Evolutionary conservation across 768 basidiomycete genomes (phyloP).

Genomic region (Tulasnella calospora): DNA sequence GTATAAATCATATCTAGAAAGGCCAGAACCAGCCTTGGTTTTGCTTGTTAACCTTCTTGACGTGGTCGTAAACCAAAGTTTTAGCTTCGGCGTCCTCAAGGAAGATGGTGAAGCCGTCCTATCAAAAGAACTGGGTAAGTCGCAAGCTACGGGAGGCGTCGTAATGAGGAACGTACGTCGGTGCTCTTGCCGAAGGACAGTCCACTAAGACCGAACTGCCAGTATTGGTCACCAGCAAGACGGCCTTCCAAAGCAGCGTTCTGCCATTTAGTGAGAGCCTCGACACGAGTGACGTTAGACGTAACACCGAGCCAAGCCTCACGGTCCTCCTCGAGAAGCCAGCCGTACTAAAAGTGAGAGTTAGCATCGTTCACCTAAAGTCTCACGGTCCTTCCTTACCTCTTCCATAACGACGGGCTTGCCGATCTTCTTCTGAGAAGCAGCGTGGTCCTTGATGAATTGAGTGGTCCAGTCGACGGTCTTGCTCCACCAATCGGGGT

Average conservation of each 20-base stretch:
- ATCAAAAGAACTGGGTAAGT: background rate
- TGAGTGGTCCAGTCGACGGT: conserved; percentile 28
- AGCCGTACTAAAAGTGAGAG: conserved; percentile 24
- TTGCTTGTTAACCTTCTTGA: conserved; percentile 22
- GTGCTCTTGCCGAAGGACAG: conserved; percentile 29
- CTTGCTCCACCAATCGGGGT: conserved; percentile 30
- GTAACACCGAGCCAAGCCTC: conserved; percentile 18
- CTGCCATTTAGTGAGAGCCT: conserved; percentile 28
- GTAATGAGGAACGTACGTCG: conserved; percentile 19
- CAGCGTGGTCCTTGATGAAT: conserved; percentile 24
- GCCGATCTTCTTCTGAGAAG: conserved; percentile 19
- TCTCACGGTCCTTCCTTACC: background rate
- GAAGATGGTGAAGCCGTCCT: conserved; percentile 31
- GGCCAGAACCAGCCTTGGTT: background rate
- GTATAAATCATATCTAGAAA: background rate
- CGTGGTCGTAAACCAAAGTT: conserved; percentile 29
- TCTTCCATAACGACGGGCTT: conserved; percentile 29
- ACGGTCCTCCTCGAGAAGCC: conserved; percentile 24
- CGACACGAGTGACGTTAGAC: conserved; percentile 26
- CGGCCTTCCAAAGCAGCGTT: conserved; percentile 16
- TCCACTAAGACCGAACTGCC: conserved; percentile 28
- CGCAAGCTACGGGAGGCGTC: background rate
- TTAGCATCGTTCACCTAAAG: background rate
- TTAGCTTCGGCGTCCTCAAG: conserved; percentile 28
- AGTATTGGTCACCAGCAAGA: conserved; percentile 29